Evolutionary conservation across 768 basidiomycete genomes (phyloP), one percentile per base, ranked within the genome.

Genomic region (Baorangia bicolor): DNA sequence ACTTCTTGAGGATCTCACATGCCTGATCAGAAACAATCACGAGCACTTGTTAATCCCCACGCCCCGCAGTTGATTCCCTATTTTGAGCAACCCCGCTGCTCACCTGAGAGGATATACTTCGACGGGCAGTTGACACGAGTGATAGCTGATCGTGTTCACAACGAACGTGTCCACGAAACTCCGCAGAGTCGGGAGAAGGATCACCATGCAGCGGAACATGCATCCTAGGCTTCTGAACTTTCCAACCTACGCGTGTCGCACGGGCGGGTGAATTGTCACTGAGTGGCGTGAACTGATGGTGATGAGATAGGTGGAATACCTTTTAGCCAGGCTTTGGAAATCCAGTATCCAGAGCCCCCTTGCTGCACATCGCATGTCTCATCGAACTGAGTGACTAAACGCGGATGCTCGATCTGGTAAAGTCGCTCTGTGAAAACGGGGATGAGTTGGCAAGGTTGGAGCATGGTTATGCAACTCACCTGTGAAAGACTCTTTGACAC

Each of bases 321-420:
- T 81, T 80, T 87, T 4, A 88, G 68, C 92, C 92, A 94, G 7
- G 73, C 68, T 65, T 86, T 91, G 0, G 92, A 93, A 64, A 93
- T 82, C 86, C 87, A 90, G 66, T 78, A 86, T 8, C 81, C 81
- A 16, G 60, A 58, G 16, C 70, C 68, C 52, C 81, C 80, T 13
- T 73, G 73, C 5, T 72, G 71, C 11, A 76, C 70, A 27, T 78
- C 74, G 37, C 76, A 75, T 7, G 83, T 66, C 5, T 78, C 75
- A 44, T 90, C 85, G 53, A 91, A 87, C 51, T 75, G 69, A 27
- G 75, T 69, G 0, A 89, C 83, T n/a, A 79, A 67, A 41, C 73
- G 77, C 25, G 86, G 84, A 67, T 93, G 91, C 58, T 86, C 78
- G 18, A 81, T 74, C 58, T 82, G 80, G 69, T 93, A 93, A 18